Evolutionary conservation across 2,329 filamentous ascomycete genomes (phyloP), one percentile per base, ranked within the genome.

Genomic region (Alternaria burnsii): DNA sequence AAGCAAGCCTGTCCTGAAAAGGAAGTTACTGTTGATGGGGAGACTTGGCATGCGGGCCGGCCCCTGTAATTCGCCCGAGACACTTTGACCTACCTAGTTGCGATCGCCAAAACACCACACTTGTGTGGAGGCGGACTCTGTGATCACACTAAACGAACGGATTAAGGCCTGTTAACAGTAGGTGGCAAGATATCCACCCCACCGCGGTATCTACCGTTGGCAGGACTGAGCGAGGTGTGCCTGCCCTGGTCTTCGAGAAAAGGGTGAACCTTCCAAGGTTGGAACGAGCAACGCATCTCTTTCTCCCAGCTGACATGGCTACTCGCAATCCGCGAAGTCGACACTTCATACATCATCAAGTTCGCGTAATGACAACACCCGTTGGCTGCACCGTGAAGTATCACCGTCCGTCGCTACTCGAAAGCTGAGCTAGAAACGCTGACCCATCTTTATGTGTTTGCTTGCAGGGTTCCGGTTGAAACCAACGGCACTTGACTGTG

Each of bases 71-170:
- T 34, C 30, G 18, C 30, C 30, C 30, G 44, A 34, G 20, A 34
- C 46, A 48, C 30, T 48, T 34, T 34, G 28, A 28, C 44, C 28
- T 48, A 48, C 28, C 28, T 48, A 40, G 44, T 32, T 48, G 46
- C 30, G 46, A 36, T 48, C 30, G 20, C 46, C 46, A 36, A 32
- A 48, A 48, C 46, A 34, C 46, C 46, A 34, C 18, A 34, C 18
- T 16, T 16, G 30, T 36, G 20, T 48, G 46, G 30, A 48, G 18
- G 30, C 46, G 12, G 30, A 34, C 30, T 48, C 34, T 30, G 46
- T 18, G 46, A 34, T 18, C 20, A 42, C 20, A 24, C 11, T 50
- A 26, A 36, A 36, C 14, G 20, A 36, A 50, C 46, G 20, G 30
- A 18, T n/a, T 1, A 11, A 36, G 46, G 16, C 20, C 32, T 50